These are phyloP conservation scores for Raffaelea deltoideospora DNA, from an alignment of 2,329 filamentous ascomycete genomes.

Conservation along the genomic window DNA sequence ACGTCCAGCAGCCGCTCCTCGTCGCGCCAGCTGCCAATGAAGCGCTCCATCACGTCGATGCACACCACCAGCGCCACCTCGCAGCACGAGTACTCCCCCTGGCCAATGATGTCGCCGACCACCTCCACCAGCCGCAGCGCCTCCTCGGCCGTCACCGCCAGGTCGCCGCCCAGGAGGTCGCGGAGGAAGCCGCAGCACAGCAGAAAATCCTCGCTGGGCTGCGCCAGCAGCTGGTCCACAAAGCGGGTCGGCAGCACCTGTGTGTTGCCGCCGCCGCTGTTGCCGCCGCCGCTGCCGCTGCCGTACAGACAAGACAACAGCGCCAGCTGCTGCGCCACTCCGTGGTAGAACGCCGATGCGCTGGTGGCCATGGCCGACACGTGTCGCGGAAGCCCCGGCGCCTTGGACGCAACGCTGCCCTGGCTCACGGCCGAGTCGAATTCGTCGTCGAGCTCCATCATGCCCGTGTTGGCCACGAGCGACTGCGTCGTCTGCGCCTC, in stretches of 20 bases:
- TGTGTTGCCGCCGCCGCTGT: slow-evolving; percentile 32
- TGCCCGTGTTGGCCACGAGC: slow-evolving; percentile 26
- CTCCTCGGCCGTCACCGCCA: slow-evolving; percentile 31
- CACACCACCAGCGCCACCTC: slow-evolving; percentile 57
- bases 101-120: slow-evolving; percentile 34
- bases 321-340: slow-evolving; percentile 29
- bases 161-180: slow-evolving; percentile 38
- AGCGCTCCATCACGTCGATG: slow-evolving; percentile 50
- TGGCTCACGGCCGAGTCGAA: slow-evolving; percentile 46
- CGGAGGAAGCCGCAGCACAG: slow-evolving; percentile 31
- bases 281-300: slow-evolving; percentile 25
- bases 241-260: slow-evolving; percentile 33
- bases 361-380: slow-evolving; percentile 26
- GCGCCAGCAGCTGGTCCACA: slow-evolving; percentile 30
- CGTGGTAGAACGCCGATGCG: slow-evolving; percentile 29
- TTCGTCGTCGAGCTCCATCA: slow-evolving; percentile 53
- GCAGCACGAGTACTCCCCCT: slow-evolving; percentile 52
- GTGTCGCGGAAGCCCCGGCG: slow-evolving; percentile 28
- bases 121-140: slow-evolving; percentile 32
- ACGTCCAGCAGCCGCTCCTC: slow-evolving; percentile 44
- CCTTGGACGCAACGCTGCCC: slow-evolving; percentile 20
- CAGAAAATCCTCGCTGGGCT: slow-evolving; percentile 38
- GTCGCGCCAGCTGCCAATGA: slow-evolving; percentile 48
- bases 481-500: slow-evolving; percentile 18
- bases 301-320: slow-evolving; percentile 27